A percentile compares a stretch with the other conserved stretches of the same genome.
phyloP scores from a whole-genome alignment of 2,329 filamentous ascomycete species.

The Stagonosporopsis rhizophila region DNA sequence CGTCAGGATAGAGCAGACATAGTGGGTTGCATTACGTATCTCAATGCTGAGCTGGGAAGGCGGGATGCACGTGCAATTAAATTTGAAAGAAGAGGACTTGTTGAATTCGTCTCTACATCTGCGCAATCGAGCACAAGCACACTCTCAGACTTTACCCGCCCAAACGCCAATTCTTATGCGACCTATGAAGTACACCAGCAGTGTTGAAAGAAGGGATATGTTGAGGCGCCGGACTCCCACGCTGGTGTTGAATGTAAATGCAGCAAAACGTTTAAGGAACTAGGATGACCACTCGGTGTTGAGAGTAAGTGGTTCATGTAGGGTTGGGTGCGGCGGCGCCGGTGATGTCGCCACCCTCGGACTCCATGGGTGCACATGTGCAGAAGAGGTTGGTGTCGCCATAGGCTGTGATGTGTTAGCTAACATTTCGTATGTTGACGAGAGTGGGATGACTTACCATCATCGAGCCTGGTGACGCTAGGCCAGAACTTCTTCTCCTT shows the following conservation, averaged over 20 bases:
- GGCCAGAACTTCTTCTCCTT: slow-evolving; percentile 99
- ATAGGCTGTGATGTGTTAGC: slow-evolving; percentile 66
- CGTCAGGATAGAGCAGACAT: too few relatives aligned
- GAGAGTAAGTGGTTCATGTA: slow-evolving; percentile 30
- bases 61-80: not conserved
- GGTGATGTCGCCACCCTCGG: slow-evolving; percentile 38
- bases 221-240: slow-evolving; percentile 22
- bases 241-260: slow-evolving; percentile 22
- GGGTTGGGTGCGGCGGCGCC: slow-evolving; percentile 44
- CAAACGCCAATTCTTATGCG: slow-evolving; percentile 14
- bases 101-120: not conserved
- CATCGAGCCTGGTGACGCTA: slow-evolving; percentile 82
- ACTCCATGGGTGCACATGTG: slow-evolving; percentile 84
- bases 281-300: slow-evolving; percentile 5
- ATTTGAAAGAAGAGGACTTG: not conserved
- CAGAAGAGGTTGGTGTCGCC: slow-evolving; percentile 95
- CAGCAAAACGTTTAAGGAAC: slow-evolving; percentile 8
- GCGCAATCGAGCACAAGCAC: not conserved
- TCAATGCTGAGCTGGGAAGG: too few relatives aligned
- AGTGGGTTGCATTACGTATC: too few relatives aligned
- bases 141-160: not conserved
- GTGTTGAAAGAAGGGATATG: slow-evolving; percentile 23
- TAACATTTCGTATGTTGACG: slow-evolving; percentile 22
- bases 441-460: slow-evolving; percentile 65
- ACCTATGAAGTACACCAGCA: slow-evolving; percentile 11